These are phyloP conservation scores for Ceratorhiza oryzae-sativae DNA, from an alignment of 1,284 basidiomycete species.

Conservation along the genomic window DNA sequence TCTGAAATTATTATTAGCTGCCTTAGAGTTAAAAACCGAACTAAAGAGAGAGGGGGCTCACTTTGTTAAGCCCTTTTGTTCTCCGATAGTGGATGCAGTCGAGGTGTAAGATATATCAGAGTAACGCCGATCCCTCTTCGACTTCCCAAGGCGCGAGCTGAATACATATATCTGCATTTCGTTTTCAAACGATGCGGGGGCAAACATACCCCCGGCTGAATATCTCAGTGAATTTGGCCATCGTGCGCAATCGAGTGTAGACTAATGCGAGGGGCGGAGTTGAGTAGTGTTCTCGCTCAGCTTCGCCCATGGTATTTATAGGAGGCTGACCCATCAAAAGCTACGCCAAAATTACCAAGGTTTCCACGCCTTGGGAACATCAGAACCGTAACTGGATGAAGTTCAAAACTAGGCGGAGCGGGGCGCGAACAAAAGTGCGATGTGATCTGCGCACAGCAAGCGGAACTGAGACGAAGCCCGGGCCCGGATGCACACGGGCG, in stretches of 20 bases:
- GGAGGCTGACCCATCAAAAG: neutral
- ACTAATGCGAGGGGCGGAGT: neutral
- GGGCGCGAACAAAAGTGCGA: neutral
- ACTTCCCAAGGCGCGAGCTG: neutral
- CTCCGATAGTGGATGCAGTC: neutral
- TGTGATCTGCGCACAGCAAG: neutral
- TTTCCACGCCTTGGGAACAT: neutral
- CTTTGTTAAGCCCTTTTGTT: neutral
- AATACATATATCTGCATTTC: neutral
- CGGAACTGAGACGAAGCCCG: neutral
- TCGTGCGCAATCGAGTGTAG: neutral
- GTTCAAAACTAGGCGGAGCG: neutral
- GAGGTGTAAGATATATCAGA: neutral
- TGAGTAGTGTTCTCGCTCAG: neutral
- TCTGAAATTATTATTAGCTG: neutral
- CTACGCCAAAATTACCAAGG: neutral
- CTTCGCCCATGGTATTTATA: neutral
- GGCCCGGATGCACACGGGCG: neutral
- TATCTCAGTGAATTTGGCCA: neutral
- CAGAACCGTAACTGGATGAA: neutral
- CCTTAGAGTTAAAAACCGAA: too few species aligned
- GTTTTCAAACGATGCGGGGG: neutral
- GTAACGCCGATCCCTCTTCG: neutral
- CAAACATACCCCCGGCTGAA: neutral
- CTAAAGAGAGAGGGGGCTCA: too few species aligned